These are phyloP conservation scores for Groenewaldozyma auringiensis DNA, from an alignment of 1,139 yeast genomes.

Conservation along the genomic window DNA sequence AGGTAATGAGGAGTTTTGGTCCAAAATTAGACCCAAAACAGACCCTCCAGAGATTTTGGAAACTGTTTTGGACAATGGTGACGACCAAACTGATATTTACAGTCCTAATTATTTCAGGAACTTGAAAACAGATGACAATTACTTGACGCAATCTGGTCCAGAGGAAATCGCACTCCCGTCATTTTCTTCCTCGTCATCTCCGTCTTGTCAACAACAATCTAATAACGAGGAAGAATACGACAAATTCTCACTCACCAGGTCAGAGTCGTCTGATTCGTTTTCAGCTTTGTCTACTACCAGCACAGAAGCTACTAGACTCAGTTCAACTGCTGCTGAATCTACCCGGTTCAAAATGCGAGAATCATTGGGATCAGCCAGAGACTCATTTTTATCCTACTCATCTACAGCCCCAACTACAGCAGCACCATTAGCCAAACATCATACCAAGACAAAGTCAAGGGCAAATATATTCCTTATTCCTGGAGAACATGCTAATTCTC, in stretches of 20 bases:
- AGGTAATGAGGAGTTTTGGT: conserved; percentile 17
- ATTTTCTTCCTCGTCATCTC: too few relatives aligned
- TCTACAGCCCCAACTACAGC: neutral
- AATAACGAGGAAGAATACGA: neutral
- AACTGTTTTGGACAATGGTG: too few relatives aligned
- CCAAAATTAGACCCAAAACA: neutral
- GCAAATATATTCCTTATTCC: neutral
- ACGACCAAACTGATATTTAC: neutral
- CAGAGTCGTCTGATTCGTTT: neutral
- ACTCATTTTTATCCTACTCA: neutral
- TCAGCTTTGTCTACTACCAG: neutral
- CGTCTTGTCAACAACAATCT: too few relatives aligned
- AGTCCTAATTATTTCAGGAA: neutral
- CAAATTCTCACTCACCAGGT: neutral
- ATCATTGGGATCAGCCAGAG: neutral
- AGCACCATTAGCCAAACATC: neutral
- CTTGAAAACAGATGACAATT: neutral
- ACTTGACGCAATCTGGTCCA: too few relatives aligned
- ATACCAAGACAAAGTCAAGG: neutral
- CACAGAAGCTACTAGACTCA: neutral
- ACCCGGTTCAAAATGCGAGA: neutral
- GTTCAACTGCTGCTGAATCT: neutral
- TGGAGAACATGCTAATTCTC: neutral
- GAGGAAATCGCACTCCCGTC: too few relatives aligned
- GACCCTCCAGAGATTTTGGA: neutral